Evolutionary conservation across 2,329 filamentous ascomycete species (phyloP).

Genomic region (Colletotrichum sojae): DNA sequence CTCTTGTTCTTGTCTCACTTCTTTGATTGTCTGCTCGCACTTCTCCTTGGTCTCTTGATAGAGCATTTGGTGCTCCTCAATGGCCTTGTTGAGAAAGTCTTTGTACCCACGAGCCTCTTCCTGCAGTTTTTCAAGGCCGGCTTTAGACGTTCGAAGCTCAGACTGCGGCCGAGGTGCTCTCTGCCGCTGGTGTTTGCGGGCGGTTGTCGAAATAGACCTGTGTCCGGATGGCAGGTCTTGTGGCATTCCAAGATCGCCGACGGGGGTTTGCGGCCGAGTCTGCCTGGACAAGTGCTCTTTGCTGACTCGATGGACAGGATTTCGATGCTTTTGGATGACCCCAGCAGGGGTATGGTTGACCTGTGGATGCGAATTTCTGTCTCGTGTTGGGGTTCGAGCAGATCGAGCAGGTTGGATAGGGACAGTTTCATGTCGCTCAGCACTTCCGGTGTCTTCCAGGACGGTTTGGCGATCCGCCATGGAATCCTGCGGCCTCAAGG

Average conservation of each 20-base stretch:
- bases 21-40: conserved; percentile 51
- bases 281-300: not conserved
- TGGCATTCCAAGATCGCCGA: not conserved
- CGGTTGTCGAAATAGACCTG: not conserved
- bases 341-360: too few relatives aligned
- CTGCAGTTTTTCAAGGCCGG: conserved; percentile 48
- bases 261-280: not conserved
- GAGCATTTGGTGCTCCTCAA: conserved; percentile 62
- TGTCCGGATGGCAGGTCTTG: not conserved
- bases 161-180: conserved; percentile 5
- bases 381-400: too few relatives aligned
- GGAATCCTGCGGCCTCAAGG: not conserved
- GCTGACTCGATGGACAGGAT: not conserved
- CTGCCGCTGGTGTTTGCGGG: not conserved
- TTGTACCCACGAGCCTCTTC: conserved; percentile 54
- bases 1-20: conserved; percentile 52
- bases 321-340: not conserved
- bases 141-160: conserved; percentile 48
- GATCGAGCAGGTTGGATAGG: too few relatives aligned
- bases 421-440: too few relatives aligned
- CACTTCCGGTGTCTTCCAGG: too few relatives aligned
- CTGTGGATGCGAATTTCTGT: too few relatives aligned
- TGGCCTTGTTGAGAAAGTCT: conserved; percentile 60
- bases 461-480: too few relatives aligned
- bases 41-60: conserved; percentile 52